Percentiles rank a stretch among this genome's conserved stretches.
Evolutionary conservation across 768 basidiomycete species (phyloP).

Genomic region (Phylloporus rhodoxanthus): DNA sequence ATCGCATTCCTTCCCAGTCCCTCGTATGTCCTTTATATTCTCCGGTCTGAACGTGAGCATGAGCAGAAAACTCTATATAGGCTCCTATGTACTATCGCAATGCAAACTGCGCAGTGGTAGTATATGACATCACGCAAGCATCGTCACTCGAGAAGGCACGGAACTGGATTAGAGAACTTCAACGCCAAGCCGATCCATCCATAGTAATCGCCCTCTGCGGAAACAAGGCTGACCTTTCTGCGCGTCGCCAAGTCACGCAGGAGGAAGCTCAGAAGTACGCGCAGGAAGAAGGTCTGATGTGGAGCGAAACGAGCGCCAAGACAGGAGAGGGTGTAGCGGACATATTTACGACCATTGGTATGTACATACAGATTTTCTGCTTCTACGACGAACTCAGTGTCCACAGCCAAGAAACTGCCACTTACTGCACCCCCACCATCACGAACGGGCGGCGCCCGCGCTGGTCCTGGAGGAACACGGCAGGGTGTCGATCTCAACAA

Average conservation of each 20-base stretch:
- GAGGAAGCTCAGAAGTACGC: slow-evolving; percentile 92
- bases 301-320: slow-evolving; percentile 90
- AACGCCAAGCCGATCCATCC: slow-evolving; percentile 94
- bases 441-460: slow-evolving; percentile 47
- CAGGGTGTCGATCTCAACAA: slow-evolving; percentile 80
- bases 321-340: slow-evolving; percentile 79
- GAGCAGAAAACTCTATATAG: slow-evolving; percentile 31
- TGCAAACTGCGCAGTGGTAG: slow-evolving; percentile 89
- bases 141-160: slow-evolving; percentile 92
- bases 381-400: background rate
- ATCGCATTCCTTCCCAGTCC: slow-evolving; percentile 28
- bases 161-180: slow-evolving; percentile 93
- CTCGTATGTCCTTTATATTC: slow-evolving; percentile 35
- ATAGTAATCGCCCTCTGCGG: slow-evolving; percentile 96
- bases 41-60: background rate
- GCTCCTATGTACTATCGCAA: slow-evolving; percentile 97
- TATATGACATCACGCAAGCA: slow-evolving; percentile 92
- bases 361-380: slow-evolving; percentile 20
- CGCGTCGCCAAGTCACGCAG: slow-evolving; percentile 76
- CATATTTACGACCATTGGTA: slow-evolving; percentile 83
- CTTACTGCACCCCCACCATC: slow-evolving; percentile 65
- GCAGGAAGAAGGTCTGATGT: slow-evolving; percentile 88
- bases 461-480: slow-evolving; percentile 45
- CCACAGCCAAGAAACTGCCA: slow-evolving; percentile 83
- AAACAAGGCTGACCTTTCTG: slow-evolving; percentile 87